These are phyloP conservation scores for Cornus suecica DNA, from an alignment of 148 eudicot genomes.

Conservation along the genomic window DNA sequence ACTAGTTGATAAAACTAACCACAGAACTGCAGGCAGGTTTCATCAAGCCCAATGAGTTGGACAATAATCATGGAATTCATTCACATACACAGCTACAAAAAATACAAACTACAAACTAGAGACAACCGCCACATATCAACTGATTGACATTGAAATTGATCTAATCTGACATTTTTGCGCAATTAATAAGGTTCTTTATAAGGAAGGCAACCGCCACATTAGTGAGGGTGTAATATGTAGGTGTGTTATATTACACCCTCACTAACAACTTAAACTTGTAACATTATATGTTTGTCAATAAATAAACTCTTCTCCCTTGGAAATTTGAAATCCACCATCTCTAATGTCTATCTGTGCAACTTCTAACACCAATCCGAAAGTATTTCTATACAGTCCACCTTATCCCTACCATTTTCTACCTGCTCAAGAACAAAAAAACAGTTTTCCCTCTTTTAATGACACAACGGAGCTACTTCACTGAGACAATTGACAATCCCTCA, in stretches of 20 bases:
- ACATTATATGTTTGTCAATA: no score
- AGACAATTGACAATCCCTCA: background rate
- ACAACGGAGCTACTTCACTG: background rate
- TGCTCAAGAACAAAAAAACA: background rate
- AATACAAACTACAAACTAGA: no score
- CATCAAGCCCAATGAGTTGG: background rate
- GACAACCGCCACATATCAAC: background rate
- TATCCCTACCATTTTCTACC: background rate
- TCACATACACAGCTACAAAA: background rate
- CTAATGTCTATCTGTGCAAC: background rate
- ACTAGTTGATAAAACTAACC: conserved; percentile 10
- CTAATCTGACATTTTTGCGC: background rate
- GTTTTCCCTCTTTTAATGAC: background rate
- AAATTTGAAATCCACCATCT: background rate
- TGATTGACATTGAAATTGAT: background rate
- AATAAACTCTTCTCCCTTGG: background rate
- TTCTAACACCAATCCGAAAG: background rate
- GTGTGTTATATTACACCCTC: no score
- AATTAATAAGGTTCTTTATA: background rate
- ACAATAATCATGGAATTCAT: background rate
- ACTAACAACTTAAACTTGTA: no score
- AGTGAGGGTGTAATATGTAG: no score
- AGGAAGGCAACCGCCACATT: no score
- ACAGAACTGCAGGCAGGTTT: background rate
- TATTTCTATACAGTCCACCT: background rate